Evolutionary conservation across 1,139 yeast species (phyloP).

Genomic region (Suhomyces maxii): DNA sequence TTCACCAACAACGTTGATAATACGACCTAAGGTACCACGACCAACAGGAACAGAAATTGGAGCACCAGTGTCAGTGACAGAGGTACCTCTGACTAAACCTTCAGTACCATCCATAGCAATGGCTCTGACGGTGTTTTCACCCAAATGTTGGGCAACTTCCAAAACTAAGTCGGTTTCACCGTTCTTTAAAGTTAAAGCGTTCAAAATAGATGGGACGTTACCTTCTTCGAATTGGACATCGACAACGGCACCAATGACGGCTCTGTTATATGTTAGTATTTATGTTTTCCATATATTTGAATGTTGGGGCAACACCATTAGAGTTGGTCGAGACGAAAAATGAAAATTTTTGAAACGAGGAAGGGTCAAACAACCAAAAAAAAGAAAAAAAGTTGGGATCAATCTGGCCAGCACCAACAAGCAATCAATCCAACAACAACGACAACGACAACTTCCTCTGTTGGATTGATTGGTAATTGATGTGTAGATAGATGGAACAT

Average conservation of each 20-base stretch:
- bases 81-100: constrained; percentile 98
- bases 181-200: constrained; percentile 85
- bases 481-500: too few species aligned
- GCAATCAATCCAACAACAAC: too few species aligned
- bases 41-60: constrained; percentile 99
- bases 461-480: too few species aligned
- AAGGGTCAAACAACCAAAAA: too few species aligned
- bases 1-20: constrained; percentile 97
- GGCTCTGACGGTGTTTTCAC: constrained; percentile 99
- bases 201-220: constrained; percentile 93
- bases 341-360: constrained; percentile 1
- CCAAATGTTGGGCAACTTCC: constrained; percentile 99
- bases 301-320: background rate
- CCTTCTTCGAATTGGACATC: constrained; percentile 99
- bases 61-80: constrained; percentile 92
- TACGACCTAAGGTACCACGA: constrained; percentile 98
- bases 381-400: too few species aligned
- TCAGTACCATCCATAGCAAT: constrained; percentile 99
- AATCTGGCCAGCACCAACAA: too few species aligned
- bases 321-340: constrained; percentile 3
- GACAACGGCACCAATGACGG: constrained; percentile 99
- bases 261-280: constrained; percentile 46
- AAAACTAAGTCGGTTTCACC: constrained; percentile 76
- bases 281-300: background rate
- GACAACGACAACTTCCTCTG: too few species aligned